These are phyloP conservation scores for Epichloe brachyelytri DNA, from an alignment of 2,329 filamentous ascomycete genomes.

Conservation along the genomic window DNA sequence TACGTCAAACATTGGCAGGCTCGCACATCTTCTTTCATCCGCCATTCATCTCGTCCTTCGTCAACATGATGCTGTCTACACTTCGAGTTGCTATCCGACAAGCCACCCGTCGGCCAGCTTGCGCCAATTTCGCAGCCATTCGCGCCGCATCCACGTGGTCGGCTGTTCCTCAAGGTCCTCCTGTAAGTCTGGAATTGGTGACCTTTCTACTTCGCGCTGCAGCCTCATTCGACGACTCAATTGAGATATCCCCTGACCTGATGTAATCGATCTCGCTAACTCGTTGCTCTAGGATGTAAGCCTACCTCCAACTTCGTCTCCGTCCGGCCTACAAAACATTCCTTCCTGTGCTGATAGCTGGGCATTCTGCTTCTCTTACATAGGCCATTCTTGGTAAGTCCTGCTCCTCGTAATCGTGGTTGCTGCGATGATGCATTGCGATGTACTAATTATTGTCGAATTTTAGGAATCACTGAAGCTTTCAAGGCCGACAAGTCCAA, in stretches of 20 bases:
- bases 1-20: background rate
- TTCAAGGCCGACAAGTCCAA: constrained; percentile 93
- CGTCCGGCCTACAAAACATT: background rate
- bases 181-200: constrained; percentile 46
- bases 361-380: background rate
- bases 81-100: constrained; percentile 40
- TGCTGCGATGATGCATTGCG: background rate
- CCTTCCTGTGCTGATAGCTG: background rate
- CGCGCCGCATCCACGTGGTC: constrained; percentile 73
- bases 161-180: constrained; percentile 84
- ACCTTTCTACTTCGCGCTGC: background rate
- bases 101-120: constrained; percentile 27
- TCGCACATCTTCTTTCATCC: constrained; percentile 2
- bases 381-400: constrained; percentile 64
- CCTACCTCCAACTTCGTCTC: background rate
- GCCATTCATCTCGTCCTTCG: background rate
- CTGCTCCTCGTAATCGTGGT: constrained; percentile 1
- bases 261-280: background rate
- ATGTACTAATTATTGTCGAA: constrained; percentile 11
- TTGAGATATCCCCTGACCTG: background rate
- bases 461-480: constrained; percentile 78
- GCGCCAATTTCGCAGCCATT: constrained; percentile 27
- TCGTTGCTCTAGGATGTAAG: constrained; percentile 9
- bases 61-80: constrained; percentile 43
- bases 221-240: background rate